Base-by-base conservation (phyloP, 2,329 filamentous ascomycete species). In the Fusarium subtropicale region DNA sequence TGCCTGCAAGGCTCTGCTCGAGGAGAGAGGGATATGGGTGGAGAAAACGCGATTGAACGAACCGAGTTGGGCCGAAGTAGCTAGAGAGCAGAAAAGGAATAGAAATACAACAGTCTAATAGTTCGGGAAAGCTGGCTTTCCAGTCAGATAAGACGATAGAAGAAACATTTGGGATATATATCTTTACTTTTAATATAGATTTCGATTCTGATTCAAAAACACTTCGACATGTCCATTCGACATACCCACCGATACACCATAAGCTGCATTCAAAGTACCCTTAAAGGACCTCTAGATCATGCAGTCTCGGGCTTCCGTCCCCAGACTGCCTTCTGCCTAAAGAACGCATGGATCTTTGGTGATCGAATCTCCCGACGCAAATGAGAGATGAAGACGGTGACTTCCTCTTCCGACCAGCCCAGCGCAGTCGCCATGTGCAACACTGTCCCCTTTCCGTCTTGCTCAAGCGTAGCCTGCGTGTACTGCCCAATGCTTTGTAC, bases 311-410 rank as follows among this genome's bases (percentile, higher is more conserved):
- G 60, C 18, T 54, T 65, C 1, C 47, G 47, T 5, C 54, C 54
- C 47, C 60, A 65, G 3, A 65, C 47, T 13, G 22, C 47, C 36
- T 30, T 65, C 7, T 65, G 60, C 12, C 33, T 22, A 2, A 65
- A 65, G 24, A 36, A 65, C 0, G 62, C 46, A 8, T 65, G 62
- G 6, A 54, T 54, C n/a, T 65, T 50, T 3, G 45, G 4, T 3
- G 62, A 60, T 12, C 60, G 33, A 7, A 60, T 41, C 33, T 65
- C 54, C 4, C 33, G 28, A 0, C 20, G 28, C 5, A 65, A 54
- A 3, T 65, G 54, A 1, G 60, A 48, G 2, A 45, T 26, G 16
- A 48, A 64, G 0, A 58, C 30, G 3, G 52, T 52, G 3, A 58
- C 45, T 16, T 64, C 33, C 3, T 51, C 28, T 10, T 51, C 45